phyloP scores from a whole-genome alignment of 2,329 filamentous ascomycete species.

The Aurifilum marmelostoma region DNA sequence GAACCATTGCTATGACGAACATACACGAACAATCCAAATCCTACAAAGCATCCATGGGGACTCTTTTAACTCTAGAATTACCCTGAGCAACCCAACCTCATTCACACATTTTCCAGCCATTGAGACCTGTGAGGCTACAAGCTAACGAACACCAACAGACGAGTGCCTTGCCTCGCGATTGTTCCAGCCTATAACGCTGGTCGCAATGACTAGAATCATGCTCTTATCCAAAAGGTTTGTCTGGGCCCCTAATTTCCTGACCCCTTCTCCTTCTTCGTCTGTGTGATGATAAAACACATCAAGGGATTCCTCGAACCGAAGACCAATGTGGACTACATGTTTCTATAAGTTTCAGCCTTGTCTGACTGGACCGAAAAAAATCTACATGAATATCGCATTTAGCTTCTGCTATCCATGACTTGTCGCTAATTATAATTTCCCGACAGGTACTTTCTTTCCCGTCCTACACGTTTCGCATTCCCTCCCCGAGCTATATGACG shows the following conservation, averaged over 20 bases:
- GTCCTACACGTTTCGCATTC: constrained; percentile 31
- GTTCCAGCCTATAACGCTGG: constrained; percentile 2
- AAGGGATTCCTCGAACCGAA: constrained; percentile 73
- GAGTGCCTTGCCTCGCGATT: constrained; percentile 21
- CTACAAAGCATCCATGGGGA: constrained; percentile 61
- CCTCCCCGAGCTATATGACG: constrained; percentile 51
- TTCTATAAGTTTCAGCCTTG: constrained; percentile 69
- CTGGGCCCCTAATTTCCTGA: constrained; percentile 23
- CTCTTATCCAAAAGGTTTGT: constrained; percentile 52
- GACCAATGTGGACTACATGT: constrained; percentile 63
- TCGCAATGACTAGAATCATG: background rate
- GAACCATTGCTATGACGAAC: constrained; percentile 48
- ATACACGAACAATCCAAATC: constrained; percentile 65
- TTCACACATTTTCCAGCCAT: constrained; percentile 14
- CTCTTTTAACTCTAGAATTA: constrained; percentile 55
- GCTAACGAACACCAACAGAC: constrained; percentile 16
- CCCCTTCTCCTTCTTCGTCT: constrained; percentile 35
- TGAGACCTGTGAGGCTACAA: background rate
- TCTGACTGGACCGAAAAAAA: constrained; percentile 53
- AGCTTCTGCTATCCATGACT: constrained; percentile 37
- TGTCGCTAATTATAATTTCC: constrained; percentile 30
- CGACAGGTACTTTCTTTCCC: constrained; percentile 46
- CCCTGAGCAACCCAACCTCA: constrained; percentile 53
- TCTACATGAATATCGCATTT: constrained; percentile 32
- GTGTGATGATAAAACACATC: constrained; percentile 64